A percentile compares a stretch with the other conserved stretches of the same genome.
These are phyloP conservation scores for Candida sanyiensis DNA, from an alignment of 805 yeast species.

Conservation along the genomic window DNA sequence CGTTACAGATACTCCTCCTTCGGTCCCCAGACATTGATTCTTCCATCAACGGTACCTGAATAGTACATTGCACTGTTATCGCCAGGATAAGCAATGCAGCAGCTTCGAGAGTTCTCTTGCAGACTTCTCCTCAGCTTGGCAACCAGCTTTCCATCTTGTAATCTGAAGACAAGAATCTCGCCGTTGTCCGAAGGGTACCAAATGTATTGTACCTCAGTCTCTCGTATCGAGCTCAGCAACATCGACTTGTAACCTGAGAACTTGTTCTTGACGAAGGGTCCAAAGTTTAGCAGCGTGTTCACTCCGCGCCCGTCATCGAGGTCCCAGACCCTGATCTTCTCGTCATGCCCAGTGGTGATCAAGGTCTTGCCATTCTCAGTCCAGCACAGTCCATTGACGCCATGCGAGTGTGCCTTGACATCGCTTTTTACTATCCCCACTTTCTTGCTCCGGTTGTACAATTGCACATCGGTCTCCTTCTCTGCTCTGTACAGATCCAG, in stretches of 20 bases:
- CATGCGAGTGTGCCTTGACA: constrained; percentile 64
- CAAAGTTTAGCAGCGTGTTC: constrained; percentile 67
- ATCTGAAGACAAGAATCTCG: constrained; percentile 54
- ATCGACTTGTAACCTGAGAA: constrained; percentile 27
- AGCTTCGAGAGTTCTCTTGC: constrained; percentile 37
- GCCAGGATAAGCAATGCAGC: constrained; percentile 47
- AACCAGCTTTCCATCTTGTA: constrained; percentile 57
- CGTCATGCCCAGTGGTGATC: constrained; percentile 72
- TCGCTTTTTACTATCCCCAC: constrained; percentile 18
- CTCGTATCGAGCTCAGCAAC: constrained; percentile 36
- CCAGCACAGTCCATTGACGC: constrained; percentile 79
- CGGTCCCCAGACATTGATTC: constrained; percentile 53
- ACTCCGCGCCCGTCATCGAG: constrained; percentile 40
- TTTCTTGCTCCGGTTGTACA: constrained; percentile 19
- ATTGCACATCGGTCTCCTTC: constrained; percentile 17
- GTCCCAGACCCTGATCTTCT: constrained; percentile 76
- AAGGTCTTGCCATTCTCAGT: constrained; percentile 56
- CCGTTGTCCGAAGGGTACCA: constrained; percentile 75
- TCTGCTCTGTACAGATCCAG: constrained; percentile 52
- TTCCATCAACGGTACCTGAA: constrained; percentile 66
- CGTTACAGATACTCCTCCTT: constrained; percentile 21
- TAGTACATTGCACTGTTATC: constrained; percentile 40
- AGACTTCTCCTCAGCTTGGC: constrained; percentile 46
- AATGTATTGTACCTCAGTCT: constrained; percentile 51
- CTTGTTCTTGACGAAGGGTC: constrained; percentile 69